These are phyloP conservation scores for Martensiomyces pterosporus DNA, from an alignment of 192 early-diverging fungal genomes.

Conservation along the genomic window DNA sequence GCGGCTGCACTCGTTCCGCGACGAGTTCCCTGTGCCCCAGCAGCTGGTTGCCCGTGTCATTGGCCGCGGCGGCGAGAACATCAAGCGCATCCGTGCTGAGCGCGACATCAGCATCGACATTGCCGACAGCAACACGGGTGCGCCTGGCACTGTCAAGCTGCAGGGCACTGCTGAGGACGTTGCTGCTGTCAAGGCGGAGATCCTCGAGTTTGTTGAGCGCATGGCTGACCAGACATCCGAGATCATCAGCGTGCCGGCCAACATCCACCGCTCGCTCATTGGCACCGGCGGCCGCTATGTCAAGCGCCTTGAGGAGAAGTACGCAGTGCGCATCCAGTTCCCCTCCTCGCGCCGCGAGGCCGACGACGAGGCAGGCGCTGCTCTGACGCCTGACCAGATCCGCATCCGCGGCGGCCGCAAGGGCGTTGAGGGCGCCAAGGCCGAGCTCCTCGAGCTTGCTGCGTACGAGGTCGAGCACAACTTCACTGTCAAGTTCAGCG, in stretches of 20 bases:
- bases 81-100: slow-evolving; percentile 74
- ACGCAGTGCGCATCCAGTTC: slow-evolving; percentile 67
- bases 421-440: slow-evolving; percentile 73
- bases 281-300: slow-evolving; percentile 68
- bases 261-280: slow-evolving; percentile 69
- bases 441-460: slow-evolving; percentile 75
- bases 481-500: slow-evolving; percentile 58
- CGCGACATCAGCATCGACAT: slow-evolving; percentile 71
- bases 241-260: slow-evolving; percentile 54
- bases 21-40: slow-evolving; percentile 70
- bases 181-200: slow-evolving; percentile 62
- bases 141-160: slow-evolving; percentile 60
- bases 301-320: slow-evolving; percentile 72
- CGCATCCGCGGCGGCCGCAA: slow-evolving; percentile 78
- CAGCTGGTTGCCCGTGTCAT: slow-evolving; percentile 70
- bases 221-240: slow-evolving; percentile 62
- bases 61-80: slow-evolving; percentile 82
- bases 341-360: slow-evolving; percentile 52
- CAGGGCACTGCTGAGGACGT: slow-evolving; percentile 77
- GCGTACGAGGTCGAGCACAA: slow-evolving; percentile 78
- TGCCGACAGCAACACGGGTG: slow-evolving; percentile 4
- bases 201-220: slow-evolving; percentile 63
- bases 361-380: slow-evolving; percentile 50
- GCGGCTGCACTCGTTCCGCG: slow-evolving; percentile 63
- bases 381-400: slow-evolving; percentile 59